Conservation (phyloP, 2,329 filamentous ascomycete genomes). For the Penicillium sp. region DNA sequence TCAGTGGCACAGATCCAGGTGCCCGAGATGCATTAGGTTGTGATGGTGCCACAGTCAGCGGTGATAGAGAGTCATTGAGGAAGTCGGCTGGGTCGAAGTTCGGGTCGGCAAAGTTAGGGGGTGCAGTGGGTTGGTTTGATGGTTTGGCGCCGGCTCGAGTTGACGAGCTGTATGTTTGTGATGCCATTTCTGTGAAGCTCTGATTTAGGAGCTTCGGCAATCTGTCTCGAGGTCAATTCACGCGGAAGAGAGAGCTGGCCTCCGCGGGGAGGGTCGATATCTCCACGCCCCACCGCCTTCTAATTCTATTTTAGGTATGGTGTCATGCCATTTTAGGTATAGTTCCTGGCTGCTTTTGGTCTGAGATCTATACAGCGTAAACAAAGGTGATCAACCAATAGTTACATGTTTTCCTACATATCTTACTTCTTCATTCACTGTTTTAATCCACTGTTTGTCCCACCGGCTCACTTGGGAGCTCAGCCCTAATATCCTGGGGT, state of each 20-base stretch:
- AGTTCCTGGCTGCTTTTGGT: neutral
- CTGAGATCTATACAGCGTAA: neutral
- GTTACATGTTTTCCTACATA: neutral
- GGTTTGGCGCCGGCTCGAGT: conserved; percentile 17
- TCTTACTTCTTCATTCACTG: neutral
- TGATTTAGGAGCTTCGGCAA: neutral
- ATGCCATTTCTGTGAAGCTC: conserved; percentile 10
- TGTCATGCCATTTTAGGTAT: neutral
- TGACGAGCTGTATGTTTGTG: conserved; percentile 27
- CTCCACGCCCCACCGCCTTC: conserved; percentile 9
- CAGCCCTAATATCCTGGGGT: neutral
- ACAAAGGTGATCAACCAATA: neutral
- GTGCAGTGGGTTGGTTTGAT: conserved; percentile 34
- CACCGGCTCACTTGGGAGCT: neutral
- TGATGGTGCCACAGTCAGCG: conserved; percentile 55
- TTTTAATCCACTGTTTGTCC: neutral
- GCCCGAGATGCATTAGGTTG: conserved; percentile 40
- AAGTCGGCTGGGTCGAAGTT: conserved; percentile 82
- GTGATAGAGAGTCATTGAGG: conserved; percentile 74
- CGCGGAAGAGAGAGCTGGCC: conserved; percentile 1
- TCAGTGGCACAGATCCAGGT: conserved; percentile 58
- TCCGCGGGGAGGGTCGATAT: conserved; percentile 11
- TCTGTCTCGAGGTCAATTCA: neutral
- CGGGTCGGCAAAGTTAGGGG: conserved; percentile 72
- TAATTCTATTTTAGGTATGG: neutral